Evolutionary conservation across 192 early-diverging fungal genomes (phyloP).

Genomic region (Gaertneriomyces sp.): DNA sequence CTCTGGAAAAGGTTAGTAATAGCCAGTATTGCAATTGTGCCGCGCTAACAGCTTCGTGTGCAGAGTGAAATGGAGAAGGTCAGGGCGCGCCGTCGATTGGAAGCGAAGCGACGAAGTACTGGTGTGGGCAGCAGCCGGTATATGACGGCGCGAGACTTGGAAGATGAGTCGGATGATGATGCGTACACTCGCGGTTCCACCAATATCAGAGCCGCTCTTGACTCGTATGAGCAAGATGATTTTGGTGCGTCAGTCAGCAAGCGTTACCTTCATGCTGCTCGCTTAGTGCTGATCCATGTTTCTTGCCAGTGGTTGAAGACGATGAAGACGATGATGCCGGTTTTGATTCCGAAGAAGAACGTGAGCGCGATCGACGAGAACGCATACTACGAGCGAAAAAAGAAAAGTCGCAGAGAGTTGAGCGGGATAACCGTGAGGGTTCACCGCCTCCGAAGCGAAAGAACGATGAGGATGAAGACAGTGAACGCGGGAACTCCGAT

Average conservation of each 20-base stretch:
- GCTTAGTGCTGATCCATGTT: conserved; percentile 1
- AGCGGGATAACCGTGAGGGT: neutral
- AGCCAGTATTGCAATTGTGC: neutral
- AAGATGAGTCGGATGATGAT: conserved; percentile 39
- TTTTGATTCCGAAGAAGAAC: conserved; percentile 1
- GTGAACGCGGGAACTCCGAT: neutral
- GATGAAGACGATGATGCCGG: conserved; percentile 33
- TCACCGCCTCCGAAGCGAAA: neutral
- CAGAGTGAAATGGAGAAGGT: conserved; percentile 56
- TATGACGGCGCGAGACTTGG: conserved; percentile 11
- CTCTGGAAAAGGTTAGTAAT: conserved; percentile 52
- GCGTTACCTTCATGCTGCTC: neutral
- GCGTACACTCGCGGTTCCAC: conserved; percentile 14
- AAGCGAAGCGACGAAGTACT: conserved; percentile 39
- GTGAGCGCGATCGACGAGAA: conserved; percentile 16
- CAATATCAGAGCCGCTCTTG: conserved; percentile 13
- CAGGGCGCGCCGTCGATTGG: conserved; percentile 49
- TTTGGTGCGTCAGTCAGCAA: conserved; percentile 23
- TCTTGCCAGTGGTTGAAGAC: conserved; percentile 22
- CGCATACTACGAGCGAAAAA: conserved; percentile 12
- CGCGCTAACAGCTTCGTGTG: too few species aligned
- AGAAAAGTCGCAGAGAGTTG: too few species aligned
- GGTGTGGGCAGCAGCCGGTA: conserved; percentile 30
- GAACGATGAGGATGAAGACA: neutral
- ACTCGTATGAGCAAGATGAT: conserved; percentile 36